Conservation (phyloP, 1,284 basidiomycete genomes). For the Boletus holoroseus region DNA sequence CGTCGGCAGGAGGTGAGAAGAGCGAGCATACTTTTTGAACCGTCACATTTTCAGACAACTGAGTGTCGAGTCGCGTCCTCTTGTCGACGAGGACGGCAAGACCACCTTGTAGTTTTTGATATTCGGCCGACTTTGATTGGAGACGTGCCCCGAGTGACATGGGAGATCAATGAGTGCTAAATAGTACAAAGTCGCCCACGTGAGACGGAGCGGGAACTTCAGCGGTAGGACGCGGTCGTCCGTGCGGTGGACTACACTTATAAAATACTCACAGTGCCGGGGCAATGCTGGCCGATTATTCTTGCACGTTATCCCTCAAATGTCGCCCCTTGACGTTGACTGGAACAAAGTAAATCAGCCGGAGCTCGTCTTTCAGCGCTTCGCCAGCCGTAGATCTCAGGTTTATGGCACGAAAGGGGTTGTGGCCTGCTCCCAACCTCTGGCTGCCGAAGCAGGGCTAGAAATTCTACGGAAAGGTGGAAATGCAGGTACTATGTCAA, state of each 20-base stretch:
- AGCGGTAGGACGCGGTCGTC: slow-evolving; percentile 6
- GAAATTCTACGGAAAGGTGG: slow-evolving; percentile 87
- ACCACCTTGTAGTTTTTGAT: slow-evolving; percentile 76
- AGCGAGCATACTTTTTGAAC: slow-evolving; percentile 72
- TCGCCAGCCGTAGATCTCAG: slow-evolving; percentile 66
- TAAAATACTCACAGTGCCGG: not conserved
- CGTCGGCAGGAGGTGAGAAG: not conserved
- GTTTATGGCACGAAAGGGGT: slow-evolving; percentile 85
- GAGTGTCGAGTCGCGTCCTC: slow-evolving; percentile 79
- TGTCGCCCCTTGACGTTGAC: slow-evolving; percentile 49
- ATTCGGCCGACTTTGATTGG: slow-evolving; percentile 64
- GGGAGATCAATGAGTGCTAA: slow-evolving; percentile 14
- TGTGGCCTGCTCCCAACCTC: slow-evolving; percentile 85
- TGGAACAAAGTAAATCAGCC: slow-evolving; percentile 66
- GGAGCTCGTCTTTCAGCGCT: slow-evolving; percentile 53
- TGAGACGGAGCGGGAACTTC: slow-evolving; percentile 4
- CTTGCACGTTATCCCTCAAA: slow-evolving; percentile 17
- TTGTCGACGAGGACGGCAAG: slow-evolving; percentile 70
- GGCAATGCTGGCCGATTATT: not conserved
- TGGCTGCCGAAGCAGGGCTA: slow-evolving; percentile 83
- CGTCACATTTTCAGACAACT: slow-evolving; percentile 86
- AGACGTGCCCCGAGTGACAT: slow-evolving; percentile 52
- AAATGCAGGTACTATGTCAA: slow-evolving; percentile 64
- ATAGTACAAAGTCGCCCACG: slow-evolving; percentile 12
- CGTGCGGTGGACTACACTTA: slow-evolving; percentile 1